Conservation (phyloP, 345 rosid genomes). For the Sonneratia alba region DNA sequence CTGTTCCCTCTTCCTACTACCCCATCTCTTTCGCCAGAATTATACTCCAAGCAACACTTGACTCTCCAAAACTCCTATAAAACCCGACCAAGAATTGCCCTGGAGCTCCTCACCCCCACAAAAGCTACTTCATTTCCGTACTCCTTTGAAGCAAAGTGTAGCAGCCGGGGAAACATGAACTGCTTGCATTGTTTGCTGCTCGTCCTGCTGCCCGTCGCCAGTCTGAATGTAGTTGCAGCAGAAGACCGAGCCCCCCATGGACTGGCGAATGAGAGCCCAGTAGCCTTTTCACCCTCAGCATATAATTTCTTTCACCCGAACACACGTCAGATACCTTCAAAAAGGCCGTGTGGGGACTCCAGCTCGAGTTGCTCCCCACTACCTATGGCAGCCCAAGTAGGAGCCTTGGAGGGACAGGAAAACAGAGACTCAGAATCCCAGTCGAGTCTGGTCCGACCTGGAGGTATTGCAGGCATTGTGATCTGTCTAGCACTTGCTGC, state of each 20-base stretch:
- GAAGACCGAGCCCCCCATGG: slow-evolving; percentile 94
- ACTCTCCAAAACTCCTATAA: slow-evolving; percentile 37
- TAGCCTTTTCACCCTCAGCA: slow-evolving; percentile 74
- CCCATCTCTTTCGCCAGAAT: slow-evolving; percentile 19
- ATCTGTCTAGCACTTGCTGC: slow-evolving; percentile 34
- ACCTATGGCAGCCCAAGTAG: slow-evolving; percentile 30
- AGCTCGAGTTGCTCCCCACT: slow-evolving; percentile 34
- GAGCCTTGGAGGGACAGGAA: slow-evolving; percentile 17
- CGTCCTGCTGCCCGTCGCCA: slow-evolving; percentile 22
- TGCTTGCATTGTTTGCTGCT: slow-evolving; percentile 21
- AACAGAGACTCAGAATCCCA: slow-evolving; percentile 20
- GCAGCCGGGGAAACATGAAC: neutral
- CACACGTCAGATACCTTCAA: slow-evolving; percentile 19
- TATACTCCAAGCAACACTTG: slow-evolving; percentile 44
- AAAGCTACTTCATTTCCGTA: slow-evolving; percentile 1
- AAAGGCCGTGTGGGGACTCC: slow-evolving; percentile 16
- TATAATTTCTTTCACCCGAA: slow-evolving; percentile 75
- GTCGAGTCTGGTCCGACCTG: slow-evolving; percentile 25
- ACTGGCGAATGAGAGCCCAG: slow-evolving; percentile 47
- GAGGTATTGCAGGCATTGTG: slow-evolving; percentile 32
- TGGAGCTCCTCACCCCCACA: slow-evolving; percentile 13
- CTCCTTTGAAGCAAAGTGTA: slow-evolving; percentile 10
- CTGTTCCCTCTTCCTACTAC: slow-evolving; percentile 32
- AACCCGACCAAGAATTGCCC: slow-evolving; percentile 21
- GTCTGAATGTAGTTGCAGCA: slow-evolving; percentile 30